phyloP scores from a whole-genome alignment of 2,329 filamentous ascomycete species.

The Aspergillus aculeatinus region DNA sequence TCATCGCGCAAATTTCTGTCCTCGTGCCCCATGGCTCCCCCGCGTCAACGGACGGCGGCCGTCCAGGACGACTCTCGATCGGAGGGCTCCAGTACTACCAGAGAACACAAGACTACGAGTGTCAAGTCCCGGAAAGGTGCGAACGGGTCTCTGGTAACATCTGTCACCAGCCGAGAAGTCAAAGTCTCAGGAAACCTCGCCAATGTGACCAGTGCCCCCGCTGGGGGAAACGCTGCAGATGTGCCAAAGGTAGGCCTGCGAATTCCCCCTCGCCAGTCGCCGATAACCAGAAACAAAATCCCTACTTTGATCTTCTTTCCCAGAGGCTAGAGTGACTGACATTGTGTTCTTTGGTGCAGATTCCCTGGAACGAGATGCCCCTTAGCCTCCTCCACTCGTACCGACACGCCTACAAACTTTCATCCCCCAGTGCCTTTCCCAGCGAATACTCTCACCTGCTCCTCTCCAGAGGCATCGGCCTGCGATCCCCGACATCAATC shows the following conservation, averaged over 20 bases:
- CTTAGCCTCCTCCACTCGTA: constrained; percentile 50
- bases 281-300: too few species aligned
- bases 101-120: constrained; percentile 34
- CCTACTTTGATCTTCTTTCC: neutral
- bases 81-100: constrained; percentile 47
- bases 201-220: constrained; percentile 33
- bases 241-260: constrained; percentile 33
- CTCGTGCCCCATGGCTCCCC: constrained; percentile 43
- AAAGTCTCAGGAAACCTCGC: constrained; percentile 27
- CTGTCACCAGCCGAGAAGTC: constrained; percentile 16
- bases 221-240: constrained; percentile 20
- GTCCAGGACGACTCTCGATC: constrained; percentile 48
- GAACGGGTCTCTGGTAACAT: constrained; percentile 14
- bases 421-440: constrained; percentile 45
- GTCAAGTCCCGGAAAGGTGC: constrained; percentile 35
- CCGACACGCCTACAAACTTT: constrained; percentile 48
- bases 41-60: constrained; percentile 43
- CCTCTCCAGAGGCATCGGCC: constrained; percentile 47
- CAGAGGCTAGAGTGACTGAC: constrained; percentile 10
- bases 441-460: constrained; percentile 48
- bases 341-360: constrained; percentile 26
- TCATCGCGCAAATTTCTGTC: constrained; percentile 6
- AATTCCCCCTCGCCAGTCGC: neutral
- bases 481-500: constrained; percentile 46
- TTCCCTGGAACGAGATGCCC: constrained; percentile 45